Base-by-base conservation (phyloP, 2,329 filamentous ascomycete genomes). In the Alternaria tenuissima region DNA sequence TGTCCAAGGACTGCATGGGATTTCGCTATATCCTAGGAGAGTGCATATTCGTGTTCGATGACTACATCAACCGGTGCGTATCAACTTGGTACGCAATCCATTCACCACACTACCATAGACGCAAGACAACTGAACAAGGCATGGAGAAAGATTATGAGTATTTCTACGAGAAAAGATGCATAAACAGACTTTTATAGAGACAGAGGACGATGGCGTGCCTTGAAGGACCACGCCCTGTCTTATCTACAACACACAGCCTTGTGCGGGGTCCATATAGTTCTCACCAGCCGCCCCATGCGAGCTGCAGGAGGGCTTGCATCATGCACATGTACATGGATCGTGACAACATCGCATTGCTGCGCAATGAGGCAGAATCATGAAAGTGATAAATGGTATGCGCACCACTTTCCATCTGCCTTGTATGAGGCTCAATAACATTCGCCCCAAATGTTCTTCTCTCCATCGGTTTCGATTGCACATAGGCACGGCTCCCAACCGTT, bases 191-290 rank as follows among this genome's bases (percentile, higher is more conserved):
- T 49, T 49, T 24, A 36, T 24, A 36, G 39, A 5, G 18, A 4
- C 2, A 18, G 14, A 1, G 2, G 24, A 39, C 24, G 0, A 52
- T 52, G 48, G 36, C 48, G 36, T 52, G 34, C 48, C 4, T 41
- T 2, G 11, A 11, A 30, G n/a, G n/a, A 26, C 48, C 30, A 18
- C 34, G 16, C 22, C 3, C 14, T 46, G 14, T 28, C 52, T 55
- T 36, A 55, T 55, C 41, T 28, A 24, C 16, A 46, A 36, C 16
- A 26, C 6, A 18, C 51, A 59, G 51, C 51, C 43, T 55, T 18
- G 57, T 59, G 52, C 46, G 58, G 58, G 58, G 38, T 38, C 22
- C 22, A 22, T 32, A 30, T 24, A 47, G 8, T 18, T 26, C 30
- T 57, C 39, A 57, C 55, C 55, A 47, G 47, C 18, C 43, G 16